Conservation (phyloP, 1,139 yeast genomes). For the Scheffersomyces cryptocercus region DNA sequence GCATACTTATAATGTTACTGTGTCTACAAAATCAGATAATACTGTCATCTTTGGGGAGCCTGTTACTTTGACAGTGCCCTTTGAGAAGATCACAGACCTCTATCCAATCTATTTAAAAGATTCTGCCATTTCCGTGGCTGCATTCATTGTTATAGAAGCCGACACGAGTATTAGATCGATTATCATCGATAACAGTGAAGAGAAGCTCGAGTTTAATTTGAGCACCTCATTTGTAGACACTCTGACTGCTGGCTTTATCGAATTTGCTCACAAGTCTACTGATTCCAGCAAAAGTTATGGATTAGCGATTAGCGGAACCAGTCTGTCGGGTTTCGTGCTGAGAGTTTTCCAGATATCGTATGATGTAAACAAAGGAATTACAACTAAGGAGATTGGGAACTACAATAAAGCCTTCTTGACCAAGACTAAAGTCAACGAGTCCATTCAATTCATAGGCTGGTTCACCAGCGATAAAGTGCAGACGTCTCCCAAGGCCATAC, state of each 20-base stretch:
- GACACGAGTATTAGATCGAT: background rate
- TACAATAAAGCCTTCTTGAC: conserved; percentile 8
- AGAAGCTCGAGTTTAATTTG: background rate
- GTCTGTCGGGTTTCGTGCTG: conserved; percentile 6
- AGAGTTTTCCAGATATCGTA: conserved; percentile 8
- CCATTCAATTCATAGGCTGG: conserved; percentile 5
- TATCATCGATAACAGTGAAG: background rate
- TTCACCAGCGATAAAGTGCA: background rate
- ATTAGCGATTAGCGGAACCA: background rate
- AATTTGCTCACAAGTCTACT: background rate
- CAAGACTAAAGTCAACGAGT: conserved; percentile 1
- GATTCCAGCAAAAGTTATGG: background rate
- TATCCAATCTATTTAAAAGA: background rate
- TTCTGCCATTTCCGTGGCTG: background rate
- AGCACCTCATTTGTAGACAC: background rate
- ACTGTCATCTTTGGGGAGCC: no score
- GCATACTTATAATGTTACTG: no score
- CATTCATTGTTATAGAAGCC: background rate
- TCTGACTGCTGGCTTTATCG: background rate
- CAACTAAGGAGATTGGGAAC: conserved; percentile 10
- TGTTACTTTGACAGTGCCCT: no score
- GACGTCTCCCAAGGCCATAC: background rate
- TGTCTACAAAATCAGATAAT: no score
- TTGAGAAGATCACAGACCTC: background rate
- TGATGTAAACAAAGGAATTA: conserved; percentile 4